Percentiles rank a stretch among this genome's conserved stretches.
These are phyloP conservation scores for Candida pini DNA, from an alignment of 805 yeast genomes.

Conservation along the genomic window DNA sequence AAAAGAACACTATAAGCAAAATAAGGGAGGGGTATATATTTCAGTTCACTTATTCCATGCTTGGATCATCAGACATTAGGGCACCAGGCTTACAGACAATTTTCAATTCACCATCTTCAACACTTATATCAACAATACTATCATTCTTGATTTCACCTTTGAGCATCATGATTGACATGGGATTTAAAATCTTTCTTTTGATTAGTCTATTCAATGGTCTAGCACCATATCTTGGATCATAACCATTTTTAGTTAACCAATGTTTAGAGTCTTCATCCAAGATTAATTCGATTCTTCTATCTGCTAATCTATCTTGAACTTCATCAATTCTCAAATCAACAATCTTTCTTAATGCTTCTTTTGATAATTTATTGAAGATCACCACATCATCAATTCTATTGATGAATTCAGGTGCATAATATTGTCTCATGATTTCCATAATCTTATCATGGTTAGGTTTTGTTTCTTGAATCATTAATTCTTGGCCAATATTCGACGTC, in stretches of 20 bases:
- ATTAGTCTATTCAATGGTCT: conserved; percentile 90
- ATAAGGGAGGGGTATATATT: too few species aligned
- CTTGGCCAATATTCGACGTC: conserved; percentile 97
- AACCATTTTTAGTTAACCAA: conserved; percentile 81
- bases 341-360: conserved; percentile 65
- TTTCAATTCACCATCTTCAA: conserved; percentile 29
- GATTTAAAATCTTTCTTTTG: conserved; percentile 79
- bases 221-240: conserved; percentile 91
- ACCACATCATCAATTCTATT: conserved; percentile 93
- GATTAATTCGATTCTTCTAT: conserved; percentile 61
- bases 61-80: too few species aligned
- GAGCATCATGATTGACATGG: conserved; percentile 75
- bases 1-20: too few species aligned
- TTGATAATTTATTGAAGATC: conserved; percentile 86
- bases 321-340: conserved; percentile 82
- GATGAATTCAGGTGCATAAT: conserved; percentile 92
- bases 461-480: conserved; percentile 67
- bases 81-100: conserved; percentile 6
- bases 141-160: conserved; percentile 67
- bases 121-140: conserved; percentile 48
- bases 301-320: conserved; percentile 69
- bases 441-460: conserved; percentile 51
- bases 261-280: conserved; percentile 60
- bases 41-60: too few species aligned
- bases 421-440: conserved; percentile 56